A percentile compares a stretch with the other conserved stretches of the same genome.
Evolutionary conservation across 1,284 basidiomycete species (phyloP).

Genomic region (Rhodotorula sp.): DNA sequence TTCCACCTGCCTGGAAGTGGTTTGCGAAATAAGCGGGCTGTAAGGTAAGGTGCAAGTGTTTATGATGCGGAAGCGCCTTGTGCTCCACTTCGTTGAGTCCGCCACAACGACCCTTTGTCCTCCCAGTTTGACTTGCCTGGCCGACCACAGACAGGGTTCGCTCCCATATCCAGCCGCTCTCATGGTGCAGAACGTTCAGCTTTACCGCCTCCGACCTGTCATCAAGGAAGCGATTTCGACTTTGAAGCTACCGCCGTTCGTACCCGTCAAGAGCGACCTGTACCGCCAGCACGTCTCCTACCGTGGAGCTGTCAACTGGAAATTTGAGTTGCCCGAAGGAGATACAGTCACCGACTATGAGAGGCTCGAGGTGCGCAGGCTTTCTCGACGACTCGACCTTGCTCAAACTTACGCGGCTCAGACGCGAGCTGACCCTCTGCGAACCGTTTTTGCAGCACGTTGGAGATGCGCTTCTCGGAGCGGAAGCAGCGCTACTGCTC

Average conservation of each 20-base stretch:
- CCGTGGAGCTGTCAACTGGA: background rate
- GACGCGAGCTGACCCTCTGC: too few relatives aligned
- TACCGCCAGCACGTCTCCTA: background rate
- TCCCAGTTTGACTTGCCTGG: too few relatives aligned
- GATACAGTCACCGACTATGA: background rate
- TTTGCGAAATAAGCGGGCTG: too few relatives aligned
- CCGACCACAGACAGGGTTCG: too few relatives aligned
- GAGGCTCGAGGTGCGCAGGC: background rate
- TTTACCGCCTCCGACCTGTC: background rate
- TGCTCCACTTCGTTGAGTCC: too few relatives aligned
- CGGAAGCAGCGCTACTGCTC: slow-evolving; percentile 1
- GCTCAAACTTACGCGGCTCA: too few relatives aligned
- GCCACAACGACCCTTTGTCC: too few relatives aligned
- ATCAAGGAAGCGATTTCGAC: background rate
- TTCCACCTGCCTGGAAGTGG: too few relatives aligned
- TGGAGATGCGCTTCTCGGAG: slow-evolving; percentile 23
- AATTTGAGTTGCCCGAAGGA: background rate
- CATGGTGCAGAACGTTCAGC: background rate
- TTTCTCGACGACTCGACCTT: too few relatives aligned
- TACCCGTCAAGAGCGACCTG: background rate
- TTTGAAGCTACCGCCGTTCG: background rate
- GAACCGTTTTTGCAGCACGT: slow-evolving; percentile 7
- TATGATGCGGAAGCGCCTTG: too few relatives aligned
- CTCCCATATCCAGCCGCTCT: background rate
- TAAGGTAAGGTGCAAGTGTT: too few relatives aligned